Conservation (phyloP, 1,139 yeast genomes). For the Geotrichum fermentans region DNA sequence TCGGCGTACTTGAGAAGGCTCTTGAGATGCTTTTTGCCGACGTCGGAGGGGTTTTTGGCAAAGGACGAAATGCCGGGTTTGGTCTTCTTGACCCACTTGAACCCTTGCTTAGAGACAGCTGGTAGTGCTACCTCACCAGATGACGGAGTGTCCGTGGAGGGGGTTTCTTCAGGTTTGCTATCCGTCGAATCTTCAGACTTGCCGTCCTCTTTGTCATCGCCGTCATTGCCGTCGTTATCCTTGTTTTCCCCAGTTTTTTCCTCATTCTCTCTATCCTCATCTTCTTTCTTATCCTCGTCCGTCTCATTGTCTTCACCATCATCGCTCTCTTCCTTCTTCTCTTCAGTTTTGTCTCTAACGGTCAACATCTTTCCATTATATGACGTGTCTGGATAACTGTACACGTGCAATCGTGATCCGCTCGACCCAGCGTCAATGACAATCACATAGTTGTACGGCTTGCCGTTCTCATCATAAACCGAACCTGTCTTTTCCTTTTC, state of each 20-base stretch:
- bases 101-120: conserved; percentile 45
- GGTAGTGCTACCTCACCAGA: conserved; percentile 30
- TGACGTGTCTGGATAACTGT: conserved; percentile 54
- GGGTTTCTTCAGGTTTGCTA: conserved; percentile 6
- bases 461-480: conserved; percentile 33
- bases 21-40: conserved; percentile 56
- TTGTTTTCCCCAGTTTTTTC: conserved; percentile 23
- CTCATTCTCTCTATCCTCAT: conserved; percentile 26
- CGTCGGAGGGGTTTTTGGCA: conserved; percentile 45
- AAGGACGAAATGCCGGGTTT: conserved; percentile 66
- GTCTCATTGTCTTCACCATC: conserved; percentile 20
- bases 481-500: conserved; percentile 20
- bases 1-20: conserved; percentile 51
- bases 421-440: conserved; percentile 80
- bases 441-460: conserved; percentile 62
- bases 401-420: conserved; percentile 72
- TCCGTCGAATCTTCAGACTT: conserved; percentile 19
- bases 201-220: conserved; percentile 17
- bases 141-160: conserved; percentile 2
- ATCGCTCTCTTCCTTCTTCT: conserved; percentile 18
- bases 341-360: background rate
- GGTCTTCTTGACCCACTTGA: conserved; percentile 56
- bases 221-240: too few species aligned
- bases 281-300: conserved; percentile 27
- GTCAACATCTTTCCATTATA: background rate